Base-by-base conservation (phyloP, 2,329 filamentous ascomycete genomes). In the Fusarium dimerum region DNA sequence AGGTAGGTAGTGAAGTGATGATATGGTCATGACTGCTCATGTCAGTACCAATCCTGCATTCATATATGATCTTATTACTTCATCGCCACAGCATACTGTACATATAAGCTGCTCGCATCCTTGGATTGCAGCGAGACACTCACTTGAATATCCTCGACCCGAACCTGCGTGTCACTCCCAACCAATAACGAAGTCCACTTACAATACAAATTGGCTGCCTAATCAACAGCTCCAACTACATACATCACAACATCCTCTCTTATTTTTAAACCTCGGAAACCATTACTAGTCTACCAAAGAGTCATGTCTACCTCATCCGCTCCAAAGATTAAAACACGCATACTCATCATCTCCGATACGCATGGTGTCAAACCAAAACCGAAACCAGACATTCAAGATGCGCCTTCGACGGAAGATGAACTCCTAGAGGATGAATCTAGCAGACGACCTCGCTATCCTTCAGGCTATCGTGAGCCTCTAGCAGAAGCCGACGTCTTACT, bases 401-500 rank as follows among this genome's bases (percentile, higher is more conserved):
- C 20, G 5, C 48, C 54, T 26, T 45, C 51, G 44, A 65, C 62
- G 7, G 61, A 67, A 5, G 62, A 64, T 40, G 65, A 68, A 26
- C 58, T 68, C 45, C 51, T 34, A 39, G 46, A 53, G 3, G 46
- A 49, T 2, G 56, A 60, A 43, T 58, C 36, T 45, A 20, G 18
- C 41, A 36, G 30, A 32, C 30, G 6, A 6, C 30, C 6, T 6
- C 30, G 30, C 30, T 32, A 12, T 12, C 30, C 6, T 6, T 32
- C 67, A 1, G 69, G 66, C 40, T 73, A 61, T 55, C 64, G 67
- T 34, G 48, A 61, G 15, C 66, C 71, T 7, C 53, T 69, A 0
- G 63, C 71, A 3, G 60, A 67, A 15, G 73, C 71, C 30, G 80
- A 84, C 54, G 75, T 82, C 5, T 74, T 70, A 11, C 72, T 82